A percentile compares a stretch with the other conserved stretches of the same genome.
phyloP scores from a whole-genome alignment of 2,329 filamentous ascomycete species.

The Monosporascus sp. region DNA sequence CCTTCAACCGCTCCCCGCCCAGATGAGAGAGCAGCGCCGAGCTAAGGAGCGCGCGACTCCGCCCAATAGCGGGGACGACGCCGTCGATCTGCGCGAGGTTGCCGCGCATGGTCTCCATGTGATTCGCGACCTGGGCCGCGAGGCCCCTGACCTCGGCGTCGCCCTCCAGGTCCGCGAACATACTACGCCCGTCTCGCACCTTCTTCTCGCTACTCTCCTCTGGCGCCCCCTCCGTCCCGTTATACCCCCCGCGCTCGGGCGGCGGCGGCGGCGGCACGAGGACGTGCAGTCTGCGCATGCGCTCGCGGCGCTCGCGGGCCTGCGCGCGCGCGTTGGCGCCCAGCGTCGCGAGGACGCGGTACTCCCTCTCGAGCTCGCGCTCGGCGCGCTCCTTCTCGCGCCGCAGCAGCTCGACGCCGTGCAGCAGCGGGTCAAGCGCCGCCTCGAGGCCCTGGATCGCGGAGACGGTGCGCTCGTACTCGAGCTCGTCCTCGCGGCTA shows the following conservation, averaged over 20 bases:
- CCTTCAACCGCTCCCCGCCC: slow-evolving; percentile 40
- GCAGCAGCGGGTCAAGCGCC: slow-evolving; percentile 56
- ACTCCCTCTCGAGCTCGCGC: slow-evolving; percentile 50
- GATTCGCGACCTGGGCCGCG: slow-evolving; percentile 44
- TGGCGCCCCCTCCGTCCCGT: background rate
- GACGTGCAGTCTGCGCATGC: slow-evolving; percentile 43
- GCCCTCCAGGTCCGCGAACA: slow-evolving; percentile 27
- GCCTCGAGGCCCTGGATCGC: slow-evolving; percentile 51
- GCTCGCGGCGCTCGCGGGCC: slow-evolving; percentile 44
- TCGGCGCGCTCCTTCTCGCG: slow-evolving; percentile 54
- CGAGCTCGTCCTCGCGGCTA: slow-evolving; percentile 53
- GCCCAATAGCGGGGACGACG: slow-evolving; percentile 43
- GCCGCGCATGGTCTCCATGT: slow-evolving; percentile 51
- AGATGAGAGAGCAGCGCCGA: slow-evolving; percentile 43
- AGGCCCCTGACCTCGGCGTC: slow-evolving; percentile 41
- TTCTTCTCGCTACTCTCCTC: slow-evolving; percentile 5
- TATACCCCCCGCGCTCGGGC: background rate
- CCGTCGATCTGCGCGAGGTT: slow-evolving; percentile 52
- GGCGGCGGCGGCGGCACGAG: slow-evolving; percentile 36
- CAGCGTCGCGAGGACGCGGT: slow-evolving; percentile 43
- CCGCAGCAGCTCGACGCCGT: slow-evolving; percentile 56
- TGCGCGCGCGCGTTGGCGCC: slow-evolving; percentile 54
- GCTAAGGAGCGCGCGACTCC: slow-evolving; percentile 44
- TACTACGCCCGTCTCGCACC: slow-evolving; percentile 6
- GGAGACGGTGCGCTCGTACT: slow-evolving; percentile 60